These are phyloP conservation scores for Pneumocystis canis DNA, from an alignment of 1,139 yeast genomes.

Conservation along the genomic window DNA sequence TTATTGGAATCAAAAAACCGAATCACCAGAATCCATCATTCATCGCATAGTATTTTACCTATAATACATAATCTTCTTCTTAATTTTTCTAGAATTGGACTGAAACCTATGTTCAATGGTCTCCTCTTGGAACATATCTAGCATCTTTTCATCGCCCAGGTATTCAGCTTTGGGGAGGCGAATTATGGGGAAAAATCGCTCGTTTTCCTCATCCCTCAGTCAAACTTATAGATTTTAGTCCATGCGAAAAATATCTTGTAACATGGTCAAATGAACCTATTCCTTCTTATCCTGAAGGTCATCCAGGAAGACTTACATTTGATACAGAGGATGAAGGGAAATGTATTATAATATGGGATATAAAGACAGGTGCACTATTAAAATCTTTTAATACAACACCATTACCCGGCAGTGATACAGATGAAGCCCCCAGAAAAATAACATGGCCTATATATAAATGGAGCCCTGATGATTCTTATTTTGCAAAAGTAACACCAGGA, in stretches of 20 bases:
- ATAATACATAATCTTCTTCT: neutral
- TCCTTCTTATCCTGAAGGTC: conserved; percentile 48
- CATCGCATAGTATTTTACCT: conserved; percentile 41
- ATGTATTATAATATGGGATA: conserved; percentile 87
- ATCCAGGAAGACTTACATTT: conserved; percentile 58
- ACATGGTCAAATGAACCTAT: conserved; percentile 85
- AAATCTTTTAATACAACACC: conserved; percentile 88
- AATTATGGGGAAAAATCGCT: conserved; percentile 53
- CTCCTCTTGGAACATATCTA: conserved; percentile 84
- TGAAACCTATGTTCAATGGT: conserved; percentile 72
- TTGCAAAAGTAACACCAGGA: conserved; percentile 91
- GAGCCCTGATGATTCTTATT: conserved; percentile 85
- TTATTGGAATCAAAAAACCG: conserved; percentile 70
- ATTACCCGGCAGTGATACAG: conserved; percentile 14
- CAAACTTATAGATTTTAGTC: conserved; percentile 80
- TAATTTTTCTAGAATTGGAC: conserved; percentile 46
- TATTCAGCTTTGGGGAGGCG: conserved; percentile 93
- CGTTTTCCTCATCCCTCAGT: conserved; percentile 84
- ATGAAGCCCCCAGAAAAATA: conserved; percentile 31
- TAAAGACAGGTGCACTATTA: conserved; percentile 65
- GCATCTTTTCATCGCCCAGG: conserved; percentile 90
- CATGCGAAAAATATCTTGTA: conserved; percentile 77
- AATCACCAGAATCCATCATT: conserved; percentile 61
- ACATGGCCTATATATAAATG: conserved; percentile 97
- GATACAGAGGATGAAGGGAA: conserved; percentile 84